A percentile compares a stretch with the other conserved stretches of the same genome.
Evolutionary conservation across 352 stramenopile species (phyloP).

Genomic region (Lagenidium sp.): DNA sequence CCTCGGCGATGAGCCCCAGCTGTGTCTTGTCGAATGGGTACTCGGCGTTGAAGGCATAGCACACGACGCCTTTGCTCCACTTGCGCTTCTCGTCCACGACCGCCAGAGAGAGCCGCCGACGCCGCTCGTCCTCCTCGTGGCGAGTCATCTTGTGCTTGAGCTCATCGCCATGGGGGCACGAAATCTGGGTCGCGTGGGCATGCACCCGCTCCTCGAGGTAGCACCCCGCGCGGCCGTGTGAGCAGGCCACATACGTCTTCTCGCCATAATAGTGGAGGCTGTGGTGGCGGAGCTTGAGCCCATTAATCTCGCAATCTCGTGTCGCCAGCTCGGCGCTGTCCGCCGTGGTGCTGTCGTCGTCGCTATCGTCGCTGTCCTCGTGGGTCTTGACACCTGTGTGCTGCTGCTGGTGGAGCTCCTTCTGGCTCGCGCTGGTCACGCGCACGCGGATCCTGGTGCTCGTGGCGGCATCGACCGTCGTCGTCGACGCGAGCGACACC

Average conservation of each 20-base stretch:
- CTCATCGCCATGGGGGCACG: conserved; percentile 27
- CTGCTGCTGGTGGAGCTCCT: too few species aligned
- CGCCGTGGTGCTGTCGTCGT: background rate
- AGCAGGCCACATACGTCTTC: conserved; percentile 69
- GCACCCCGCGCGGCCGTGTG: conserved; percentile 42
- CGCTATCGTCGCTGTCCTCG: too few species aligned
- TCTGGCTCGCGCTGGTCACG: conserved; percentile 1
- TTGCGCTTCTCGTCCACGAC: conserved; percentile 53
- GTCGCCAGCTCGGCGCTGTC: conserved; percentile 1
- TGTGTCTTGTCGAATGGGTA: conserved; percentile 56
- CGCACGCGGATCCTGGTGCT: conserved; percentile 26
- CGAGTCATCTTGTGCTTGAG: conserved; percentile 16
- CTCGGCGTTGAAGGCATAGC: conserved; percentile 56
- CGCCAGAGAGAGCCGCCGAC: conserved; percentile 47
- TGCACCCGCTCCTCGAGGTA: conserved; percentile 57
- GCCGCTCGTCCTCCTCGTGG: conserved; percentile 14
- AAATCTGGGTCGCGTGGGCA: conserved; percentile 45
- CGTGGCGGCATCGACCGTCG: conserved; percentile 15
- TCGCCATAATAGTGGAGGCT: conserved; percentile 64
- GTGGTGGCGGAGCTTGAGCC: conserved; percentile 41
- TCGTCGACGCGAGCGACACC: too few species aligned
- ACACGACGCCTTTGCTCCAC: conserved; percentile 62
- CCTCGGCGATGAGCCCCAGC: conserved; percentile 45
- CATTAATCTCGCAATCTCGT: conserved; percentile 44
- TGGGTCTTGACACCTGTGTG: too few species aligned